A percentile compares a stretch with the other conserved stretches of the same genome.
phyloP scores from a whole-genome alignment of 2,329 filamentous ascomycete species.

The Stagonosporopsis chrysanthemi region DNA sequence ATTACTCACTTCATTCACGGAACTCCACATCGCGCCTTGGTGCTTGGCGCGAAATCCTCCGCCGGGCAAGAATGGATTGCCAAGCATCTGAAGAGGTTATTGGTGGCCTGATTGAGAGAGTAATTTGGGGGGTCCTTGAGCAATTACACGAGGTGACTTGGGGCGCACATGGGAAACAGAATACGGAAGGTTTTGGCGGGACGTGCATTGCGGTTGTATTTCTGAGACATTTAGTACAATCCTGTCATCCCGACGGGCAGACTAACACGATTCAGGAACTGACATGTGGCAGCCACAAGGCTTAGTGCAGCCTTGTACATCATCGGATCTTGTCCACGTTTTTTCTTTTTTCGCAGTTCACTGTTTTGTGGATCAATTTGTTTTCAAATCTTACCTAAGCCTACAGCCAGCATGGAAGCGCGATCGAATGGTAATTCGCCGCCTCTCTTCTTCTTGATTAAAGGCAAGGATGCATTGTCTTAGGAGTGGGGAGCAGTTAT shows the following conservation, averaged over 20 bases:
- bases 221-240: slow-evolving; percentile 24
- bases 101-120: neutral
- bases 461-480: neutral
- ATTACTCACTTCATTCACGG: slow-evolving; percentile 22
- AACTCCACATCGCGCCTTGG: slow-evolving; percentile 16
- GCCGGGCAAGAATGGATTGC: slow-evolving; percentile 7
- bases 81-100: neutral
- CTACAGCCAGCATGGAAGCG: no score
- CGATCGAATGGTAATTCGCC: neutral
- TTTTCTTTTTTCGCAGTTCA: slow-evolving; percentile 15
- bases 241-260: slow-evolving; percentile 4
- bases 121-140: neutral
- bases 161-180: slow-evolving; percentile 8
- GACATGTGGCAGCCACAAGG: slow-evolving; percentile 17
- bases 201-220: slow-evolving; percentile 7
- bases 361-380: neutral
- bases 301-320: slow-evolving; percentile 18
- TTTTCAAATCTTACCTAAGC: neutral
- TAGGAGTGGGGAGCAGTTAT: neutral
- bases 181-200: neutral
- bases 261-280: slow-evolving; percentile 11
- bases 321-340: slow-evolving; percentile 20
- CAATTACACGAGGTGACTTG: neutral
- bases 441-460: neutral
- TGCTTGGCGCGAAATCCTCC: slow-evolving; percentile 21